Conservation (phyloP, 331 rosid species). For the Telfairia occidentalis region DNA sequence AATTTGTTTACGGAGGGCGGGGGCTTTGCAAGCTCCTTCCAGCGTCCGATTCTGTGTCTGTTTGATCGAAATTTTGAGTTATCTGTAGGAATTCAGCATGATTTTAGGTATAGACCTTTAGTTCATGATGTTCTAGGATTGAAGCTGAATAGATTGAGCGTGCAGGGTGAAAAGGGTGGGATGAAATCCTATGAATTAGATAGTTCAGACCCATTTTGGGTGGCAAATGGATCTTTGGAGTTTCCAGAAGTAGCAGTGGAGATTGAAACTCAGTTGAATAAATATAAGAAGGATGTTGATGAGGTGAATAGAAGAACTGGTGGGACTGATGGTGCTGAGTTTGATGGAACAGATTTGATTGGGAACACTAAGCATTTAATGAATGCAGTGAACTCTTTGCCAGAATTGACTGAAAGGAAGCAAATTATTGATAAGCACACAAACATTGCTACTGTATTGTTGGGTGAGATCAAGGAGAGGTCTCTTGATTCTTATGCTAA, state of each 20-base stretch:
- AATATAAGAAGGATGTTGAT: slow-evolving; percentile 80
- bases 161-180: slow-evolving; percentile 80
- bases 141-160: slow-evolving; percentile 67
- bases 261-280: slow-evolving; percentile 73
- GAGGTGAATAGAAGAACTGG: slow-evolving; percentile 82
- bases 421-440: slow-evolving; percentile 89
- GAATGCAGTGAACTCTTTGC: slow-evolving; percentile 88
- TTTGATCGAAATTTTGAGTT: slow-evolving; percentile 79
- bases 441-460: slow-evolving; percentile 66
- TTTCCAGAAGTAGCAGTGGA: slow-evolving; percentile 88
- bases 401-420: slow-evolving; percentile 80
- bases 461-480: slow-evolving; percentile 86
- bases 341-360: slow-evolving; percentile 71
- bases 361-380: slow-evolving; percentile 88
- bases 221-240: slow-evolving; percentile 53
- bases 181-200: slow-evolving; percentile 74
- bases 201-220: slow-evolving; percentile 69
- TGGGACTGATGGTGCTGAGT: slow-evolving; percentile 70
- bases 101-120: slow-evolving; percentile 72
- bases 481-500: slow-evolving; percentile 73
- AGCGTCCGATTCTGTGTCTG: slow-evolving; percentile 71
- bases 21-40: slow-evolving; percentile 54
- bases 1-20: slow-evolving; percentile 77
- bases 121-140: slow-evolving; percentile 80
- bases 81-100: slow-evolving; percentile 85